Base-by-base conservation (phyloP, 768 basidiomycete species). In the Podaxis mareebaensis region DNA sequence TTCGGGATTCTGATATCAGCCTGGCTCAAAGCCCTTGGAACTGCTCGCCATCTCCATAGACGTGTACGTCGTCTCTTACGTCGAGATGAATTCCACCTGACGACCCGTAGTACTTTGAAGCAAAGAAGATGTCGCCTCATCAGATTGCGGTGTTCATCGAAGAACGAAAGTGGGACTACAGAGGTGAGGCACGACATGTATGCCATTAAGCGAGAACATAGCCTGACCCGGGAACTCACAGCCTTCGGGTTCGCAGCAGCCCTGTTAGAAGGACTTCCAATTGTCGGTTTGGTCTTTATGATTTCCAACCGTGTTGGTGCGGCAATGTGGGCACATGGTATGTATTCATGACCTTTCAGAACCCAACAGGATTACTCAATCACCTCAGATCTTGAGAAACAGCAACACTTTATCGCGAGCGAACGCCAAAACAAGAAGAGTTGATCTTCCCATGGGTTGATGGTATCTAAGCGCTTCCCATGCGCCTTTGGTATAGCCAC, bases 291-390 rank as follows among this genome's bases (percentile, higher is more conserved):
- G 4, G 74, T 90, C 10, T 93, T 96, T 71, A 88, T 88, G 1
- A 79, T 96, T 17, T 95, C 93, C 0, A 96, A 96, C 71, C 82
- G 93, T 5, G 84, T 96, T 26, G 95, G 95, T 5, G 95, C 93
- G 2, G 94, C 94, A 1, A 96, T 97, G 95, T 97, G 94, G 90
- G 91, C 92, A 4, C 86, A 89, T 66, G 91, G 90, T 91, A 52
- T 22, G 76, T 73, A 11, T 52, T 26, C 36, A 51, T 17, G 30
- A 10, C 59, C 44, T 38, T 10, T 65, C 17, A 20, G 30, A 51
- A 8, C 12, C 17, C 24, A 24, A 22, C 49, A 24, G 20, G 24
- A 4, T 12, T 24, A 24, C 3, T 51, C 53, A n/a, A 30, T 48
- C 1, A 61, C 26, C 36, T 33, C 49, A 87, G 86, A 88, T 70